Percentiles rank a stretch among this genome's conserved stretches.
These are phyloP conservation scores for Xylaria sp. DNA, from an alignment of 2,329 filamentous ascomycete species.

Conservation along the genomic window DNA sequence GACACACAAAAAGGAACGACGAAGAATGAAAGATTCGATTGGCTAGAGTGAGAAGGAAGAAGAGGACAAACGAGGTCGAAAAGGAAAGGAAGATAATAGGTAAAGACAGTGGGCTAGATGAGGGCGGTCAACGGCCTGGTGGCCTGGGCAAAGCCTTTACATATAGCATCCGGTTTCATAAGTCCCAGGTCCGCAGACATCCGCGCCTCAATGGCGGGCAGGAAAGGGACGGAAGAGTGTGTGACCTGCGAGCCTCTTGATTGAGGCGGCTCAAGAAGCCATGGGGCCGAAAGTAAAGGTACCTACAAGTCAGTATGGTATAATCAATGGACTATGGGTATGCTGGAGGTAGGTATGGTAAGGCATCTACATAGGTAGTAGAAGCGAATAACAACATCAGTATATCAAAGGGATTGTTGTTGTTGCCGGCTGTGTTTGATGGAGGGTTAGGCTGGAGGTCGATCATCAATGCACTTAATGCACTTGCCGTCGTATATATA, in stretches of 20 bases:
- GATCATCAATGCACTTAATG: conserved; percentile 46
- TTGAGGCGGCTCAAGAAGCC: not conserved
- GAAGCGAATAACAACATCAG: conserved; percentile 10
- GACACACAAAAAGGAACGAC: conserved; percentile 29
- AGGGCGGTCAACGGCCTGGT: conserved; percentile 19
- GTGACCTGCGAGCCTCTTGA: not conserved
- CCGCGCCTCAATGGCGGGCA: conserved; percentile 20
- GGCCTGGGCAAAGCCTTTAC: conserved; percentile 26
- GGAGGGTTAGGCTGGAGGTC: conserved; percentile 37
- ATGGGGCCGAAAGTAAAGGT: not conserved
- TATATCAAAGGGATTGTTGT: conserved; percentile 6
- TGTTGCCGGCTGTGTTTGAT: conserved; percentile 34
- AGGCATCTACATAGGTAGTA: not conserved
- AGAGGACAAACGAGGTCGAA: not conserved
- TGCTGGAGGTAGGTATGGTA: not conserved
- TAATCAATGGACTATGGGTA: too few species aligned
- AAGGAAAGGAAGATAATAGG: conserved; percentile 9
- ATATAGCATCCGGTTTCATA: conserved; percentile 36
- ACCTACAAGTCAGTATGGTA: not conserved
- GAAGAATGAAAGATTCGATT: conserved; percentile 30
- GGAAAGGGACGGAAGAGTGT: conserved; percentile 2
- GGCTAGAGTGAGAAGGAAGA: conserved; percentile 24
- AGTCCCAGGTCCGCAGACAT: conserved; percentile 15
- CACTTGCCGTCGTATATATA: conserved; percentile 1
- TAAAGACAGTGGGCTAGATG: conserved; percentile 6